Base-by-base conservation (phyloP, 129 eudicot species). In the Pittosporum tobira region DNA sequence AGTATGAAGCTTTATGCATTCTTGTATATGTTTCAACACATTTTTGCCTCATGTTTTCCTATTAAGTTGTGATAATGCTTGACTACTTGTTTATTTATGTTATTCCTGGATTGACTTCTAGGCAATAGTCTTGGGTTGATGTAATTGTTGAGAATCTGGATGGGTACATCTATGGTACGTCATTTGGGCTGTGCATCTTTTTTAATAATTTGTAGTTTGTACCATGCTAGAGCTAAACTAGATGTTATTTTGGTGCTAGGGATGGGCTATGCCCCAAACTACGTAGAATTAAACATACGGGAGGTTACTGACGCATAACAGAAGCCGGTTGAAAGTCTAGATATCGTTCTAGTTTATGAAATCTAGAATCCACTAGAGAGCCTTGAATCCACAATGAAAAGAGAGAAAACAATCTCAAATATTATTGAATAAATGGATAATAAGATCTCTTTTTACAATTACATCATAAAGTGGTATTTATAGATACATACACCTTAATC, bases 31-130 rank as follows among this genome's bases (percentile, higher is more conserved):
- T 37, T 2, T 23, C 29, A 34, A 36, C 30, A 36, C 42, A 6
- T 22, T 37, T 20, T 10, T 19, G 48, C 28, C 1, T 57, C 2
- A 12, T 5, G 4, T 5, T 23, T 57, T 9, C n/a, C n/a, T n/a
- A n/a, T n/a, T n/a, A n/a, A n/a, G n/a, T n/a, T 57, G 51, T 47
- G 24, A n/a, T 47, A 10, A 44, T 44, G 48, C 48, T n/a, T 44
- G 40, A 10, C 13, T 44, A 19, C 48, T n/a, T 44, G 40, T 14
- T n/a, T 21, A 7, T 31, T 8, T 10, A 26, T 38, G 25, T 58
- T 58, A 12, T 58, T 36, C 30, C 48, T 40, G 1, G 29, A n/a
- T 18, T 23, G 21, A 11, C 30, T 11, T 40, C n/a, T 38, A 11
- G 48, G 47, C 14, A 55, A n/a, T 16, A n/a, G 51, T 47, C 3